phyloP scores from a whole-genome alignment of 2,329 filamentous ascomycete species.

The Curvularia lunata region DNA sequence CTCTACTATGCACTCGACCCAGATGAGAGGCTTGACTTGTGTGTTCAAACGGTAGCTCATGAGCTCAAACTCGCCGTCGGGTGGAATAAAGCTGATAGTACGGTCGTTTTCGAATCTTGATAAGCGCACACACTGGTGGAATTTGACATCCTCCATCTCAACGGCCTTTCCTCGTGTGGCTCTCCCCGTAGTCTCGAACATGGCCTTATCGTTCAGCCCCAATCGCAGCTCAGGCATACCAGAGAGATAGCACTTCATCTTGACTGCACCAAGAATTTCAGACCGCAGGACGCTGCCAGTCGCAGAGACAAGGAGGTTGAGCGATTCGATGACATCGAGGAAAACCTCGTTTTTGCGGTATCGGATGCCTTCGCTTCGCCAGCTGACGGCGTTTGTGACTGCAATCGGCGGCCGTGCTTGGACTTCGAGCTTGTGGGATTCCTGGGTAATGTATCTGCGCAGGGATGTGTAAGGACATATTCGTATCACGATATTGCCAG shows the following conservation, averaged over 20 bases:
- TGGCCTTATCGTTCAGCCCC: constrained; percentile 97
- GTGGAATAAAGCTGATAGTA: constrained; percentile 98
- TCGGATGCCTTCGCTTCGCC: constrained; percentile 95
- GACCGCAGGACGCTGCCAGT: constrained; percentile 95
- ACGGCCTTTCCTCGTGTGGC: constrained; percentile 95
- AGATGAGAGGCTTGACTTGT: constrained; percentile 96
- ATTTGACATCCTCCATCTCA: constrained; percentile 99
- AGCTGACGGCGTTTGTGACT: constrained; percentile 96
- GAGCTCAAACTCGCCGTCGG: constrained; percentile 97
- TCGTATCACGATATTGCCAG: background rate
- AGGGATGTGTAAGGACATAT: constrained; percentile 6
- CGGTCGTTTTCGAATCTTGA: constrained; percentile 98
- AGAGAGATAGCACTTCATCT: constrained; percentile 99
- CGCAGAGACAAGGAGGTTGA: constrained; percentile 92
- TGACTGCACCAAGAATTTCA: constrained; percentile 95
- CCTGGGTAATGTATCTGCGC: constrained; percentile 87
- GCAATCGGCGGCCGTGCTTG: constrained; percentile 96
- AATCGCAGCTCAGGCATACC: constrained; percentile 96
- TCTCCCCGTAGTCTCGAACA: constrained; percentile 97
- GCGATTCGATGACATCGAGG: constrained; percentile 93
- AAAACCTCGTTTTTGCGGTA: constrained; percentile 99
- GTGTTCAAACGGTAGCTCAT: constrained; percentile 99
- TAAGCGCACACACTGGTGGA: constrained; percentile 96
- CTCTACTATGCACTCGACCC: constrained; percentile 98
- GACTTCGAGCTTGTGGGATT: constrained; percentile 97